These are phyloP conservation scores for Cryptococcus sp. DNA, from an alignment of 1,284 basidiomycete genomes.

Conservation along the genomic window DNA sequence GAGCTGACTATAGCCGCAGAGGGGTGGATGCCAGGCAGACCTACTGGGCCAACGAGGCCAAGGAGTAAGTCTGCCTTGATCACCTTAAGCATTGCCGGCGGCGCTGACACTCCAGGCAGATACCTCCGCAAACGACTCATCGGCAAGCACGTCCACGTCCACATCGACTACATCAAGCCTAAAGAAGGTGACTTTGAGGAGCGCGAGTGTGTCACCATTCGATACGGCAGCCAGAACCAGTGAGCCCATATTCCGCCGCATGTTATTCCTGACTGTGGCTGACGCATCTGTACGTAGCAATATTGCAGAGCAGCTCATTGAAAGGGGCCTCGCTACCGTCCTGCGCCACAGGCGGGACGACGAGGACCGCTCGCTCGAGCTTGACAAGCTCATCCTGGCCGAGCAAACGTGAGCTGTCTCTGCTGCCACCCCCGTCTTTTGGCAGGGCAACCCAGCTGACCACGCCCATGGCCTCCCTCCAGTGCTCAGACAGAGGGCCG, in stretches of 20 bases:
- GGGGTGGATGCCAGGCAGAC: constrained; percentile 82
- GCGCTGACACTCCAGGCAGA: constrained; percentile 40
- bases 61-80: constrained; percentile 55
- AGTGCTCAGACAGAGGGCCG: constrained; percentile 75
- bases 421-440: neutral
- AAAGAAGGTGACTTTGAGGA: constrained; percentile 90
- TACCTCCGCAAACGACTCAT: constrained; percentile 86
- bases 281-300: constrained; percentile 58
- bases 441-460: constrained; percentile 1
- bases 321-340: constrained; percentile 85
- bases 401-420: constrained; percentile 69
- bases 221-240: constrained; percentile 73
- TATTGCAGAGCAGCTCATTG: constrained; percentile 85
- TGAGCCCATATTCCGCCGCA: constrained; percentile 44
- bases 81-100: neutral
- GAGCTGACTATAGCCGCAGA: constrained; percentile 49
- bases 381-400: constrained; percentile 90
- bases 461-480: too few species aligned
- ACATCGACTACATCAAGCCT: constrained; percentile 85
- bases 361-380: constrained; percentile 89
- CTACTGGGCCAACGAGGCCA: constrained; percentile 84
- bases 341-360: constrained; percentile 91
- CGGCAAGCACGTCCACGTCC: constrained; percentile 79
- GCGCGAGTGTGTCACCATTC: constrained; percentile 82
- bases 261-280: neutral